Percentiles rank a stretch among this genome's conserved stretches.
Evolutionary conservation across 768 basidiomycete species (phyloP).

Genomic region (Mycena olivaceomarginata): DNA sequence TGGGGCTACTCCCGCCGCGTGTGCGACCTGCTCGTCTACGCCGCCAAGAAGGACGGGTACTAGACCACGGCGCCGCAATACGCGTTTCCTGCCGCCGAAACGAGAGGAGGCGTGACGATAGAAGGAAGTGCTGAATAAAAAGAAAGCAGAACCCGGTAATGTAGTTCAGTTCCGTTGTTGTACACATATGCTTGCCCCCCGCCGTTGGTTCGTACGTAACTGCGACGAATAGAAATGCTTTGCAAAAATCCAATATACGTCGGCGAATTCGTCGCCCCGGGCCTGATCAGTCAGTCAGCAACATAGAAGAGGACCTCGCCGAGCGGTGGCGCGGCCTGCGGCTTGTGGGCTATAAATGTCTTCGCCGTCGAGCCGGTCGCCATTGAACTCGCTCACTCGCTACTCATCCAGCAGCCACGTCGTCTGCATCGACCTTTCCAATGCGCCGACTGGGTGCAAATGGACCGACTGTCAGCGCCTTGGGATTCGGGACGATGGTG

Average conservation of each 20-base stretch:
- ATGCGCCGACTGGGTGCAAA: slow-evolving; percentile 45
- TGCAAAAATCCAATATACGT: no score
- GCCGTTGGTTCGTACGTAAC: slow-evolving; percentile 14
- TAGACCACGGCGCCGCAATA: background rate
- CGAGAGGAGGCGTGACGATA: background rate
- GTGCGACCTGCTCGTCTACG: slow-evolving; percentile 90
- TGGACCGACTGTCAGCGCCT: slow-evolving; percentile 56
- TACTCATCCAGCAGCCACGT: background rate
- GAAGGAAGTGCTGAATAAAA: background rate
- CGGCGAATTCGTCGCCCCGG: background rate
- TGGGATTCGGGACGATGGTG: slow-evolving; percentile 73
- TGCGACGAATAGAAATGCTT: slow-evolving; percentile 29
- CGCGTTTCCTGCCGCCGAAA: background rate
- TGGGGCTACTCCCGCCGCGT: slow-evolving; percentile 97
- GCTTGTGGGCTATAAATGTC: slow-evolving; percentile 16
- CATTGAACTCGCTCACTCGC: background rate
- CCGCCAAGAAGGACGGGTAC: slow-evolving; percentile 81
- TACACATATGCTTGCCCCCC: slow-evolving; percentile 38
- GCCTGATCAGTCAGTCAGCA: background rate
- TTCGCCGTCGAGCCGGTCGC: background rate
- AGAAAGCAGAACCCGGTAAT: slow-evolving; percentile 23
- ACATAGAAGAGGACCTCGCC: background rate
- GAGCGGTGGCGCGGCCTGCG: slow-evolving; percentile 16
- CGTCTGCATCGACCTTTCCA: slow-evolving; percentile 24
- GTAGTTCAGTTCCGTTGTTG: slow-evolving; percentile 24